Evolutionary conservation across 1,284 basidiomycete species (phyloP).

Genomic region (Ustilago curta): DNA sequence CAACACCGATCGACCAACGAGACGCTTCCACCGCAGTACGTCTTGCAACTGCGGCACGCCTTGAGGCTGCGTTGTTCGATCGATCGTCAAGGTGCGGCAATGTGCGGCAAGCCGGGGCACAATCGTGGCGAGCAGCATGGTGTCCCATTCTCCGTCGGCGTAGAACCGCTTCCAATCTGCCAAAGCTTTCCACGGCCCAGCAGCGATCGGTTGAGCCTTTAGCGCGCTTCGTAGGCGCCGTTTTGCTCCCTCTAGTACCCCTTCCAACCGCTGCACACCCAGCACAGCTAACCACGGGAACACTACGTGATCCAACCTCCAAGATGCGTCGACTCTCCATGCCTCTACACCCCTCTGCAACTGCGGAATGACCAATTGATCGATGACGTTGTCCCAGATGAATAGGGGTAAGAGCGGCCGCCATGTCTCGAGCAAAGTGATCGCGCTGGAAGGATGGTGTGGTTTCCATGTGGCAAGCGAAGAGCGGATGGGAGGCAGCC

Average conservation of each 20-base stretch:
- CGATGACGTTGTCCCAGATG: constrained; percentile 91
- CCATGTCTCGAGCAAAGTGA: constrained; percentile 90
- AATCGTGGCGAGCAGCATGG: constrained; percentile 86
- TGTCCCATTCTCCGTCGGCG: constrained; percentile 81
- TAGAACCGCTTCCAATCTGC: constrained; percentile 52
- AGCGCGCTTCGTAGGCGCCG: constrained; percentile 84
- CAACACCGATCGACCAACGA: constrained; percentile 74
- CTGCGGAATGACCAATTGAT: constrained; percentile 94
- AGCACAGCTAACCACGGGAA: constrained; percentile 93
- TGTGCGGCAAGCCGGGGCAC: constrained; percentile 86
- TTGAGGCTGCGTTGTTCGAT: constrained; percentile 89
- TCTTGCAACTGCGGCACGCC: constrained; percentile 78
- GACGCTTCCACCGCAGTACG: constrained; percentile 80
- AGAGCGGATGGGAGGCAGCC: constrained; percentile 92
- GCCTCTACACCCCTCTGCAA: constrained; percentile 83
- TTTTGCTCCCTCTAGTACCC: constrained; percentile 84
- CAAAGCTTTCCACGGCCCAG: constrained; percentile 16
- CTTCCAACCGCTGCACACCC: constrained; percentile 79
- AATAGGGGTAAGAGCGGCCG: constrained; percentile 86
- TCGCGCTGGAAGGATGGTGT: constrained; percentile 78
- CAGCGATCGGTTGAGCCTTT: constrained; percentile 69
- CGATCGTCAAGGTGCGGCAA: constrained; percentile 84
- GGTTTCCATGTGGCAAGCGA: constrained; percentile 85
- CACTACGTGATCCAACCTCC: constrained; percentile 79
- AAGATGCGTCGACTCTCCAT: constrained; percentile 72